A percentile compares a stretch with the other conserved stretches of the same genome.
These are phyloP conservation scores for Podaxis rugospora DNA, from an alignment of 768 basidiomycete species.

Conservation along the genomic window DNA sequence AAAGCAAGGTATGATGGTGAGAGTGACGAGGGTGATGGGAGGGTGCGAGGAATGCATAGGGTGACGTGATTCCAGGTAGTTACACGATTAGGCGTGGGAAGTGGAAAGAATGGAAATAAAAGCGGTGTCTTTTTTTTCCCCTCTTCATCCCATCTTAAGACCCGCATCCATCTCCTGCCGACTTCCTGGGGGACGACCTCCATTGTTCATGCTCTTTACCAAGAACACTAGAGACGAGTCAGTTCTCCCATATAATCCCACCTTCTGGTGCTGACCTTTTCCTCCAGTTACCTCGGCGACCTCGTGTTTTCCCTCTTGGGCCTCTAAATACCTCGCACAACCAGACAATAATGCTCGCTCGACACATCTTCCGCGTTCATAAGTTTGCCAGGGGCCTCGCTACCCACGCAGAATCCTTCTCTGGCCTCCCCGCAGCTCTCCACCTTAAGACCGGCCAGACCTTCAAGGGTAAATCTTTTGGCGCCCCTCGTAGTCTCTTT, in stretches of 20 bases:
- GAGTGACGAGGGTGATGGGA: neutral
- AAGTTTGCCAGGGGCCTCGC: constrained; percentile 58
- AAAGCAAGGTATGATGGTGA: neutral
- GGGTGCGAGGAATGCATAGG: neutral
- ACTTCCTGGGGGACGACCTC: constrained; percentile 20
- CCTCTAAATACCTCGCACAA: constrained; percentile 24
- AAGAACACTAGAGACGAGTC: constrained; percentile 89
- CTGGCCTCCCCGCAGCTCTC: constrained; percentile 68
- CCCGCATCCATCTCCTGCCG: constrained; percentile 9
- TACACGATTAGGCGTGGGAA: constrained; percentile 7
- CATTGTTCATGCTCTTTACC: constrained; percentile 73
- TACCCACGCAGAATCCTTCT: constrained; percentile 51
- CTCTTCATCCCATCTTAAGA: constrained; percentile 9
- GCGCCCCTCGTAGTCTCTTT: constrained; percentile 79
- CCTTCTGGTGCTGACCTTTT: constrained; percentile 19
- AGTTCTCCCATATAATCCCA: constrained; percentile 20
- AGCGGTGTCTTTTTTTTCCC: constrained; percentile 8
- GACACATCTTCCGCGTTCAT: constrained; percentile 45
- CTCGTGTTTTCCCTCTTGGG: constrained; percentile 77
- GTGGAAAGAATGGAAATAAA: constrained; percentile 6
- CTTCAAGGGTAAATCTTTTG: constrained; percentile 87
- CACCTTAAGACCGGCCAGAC: constrained; percentile 95
- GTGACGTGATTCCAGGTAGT: neutral
- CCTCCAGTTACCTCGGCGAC: constrained; percentile 79
- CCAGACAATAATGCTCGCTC: constrained; percentile 48